Evolutionary conservation across 83 land plant genomes (phyloP), one percentile per base, ranked within the genome.

Genomic region (Picea mariana): DNA sequence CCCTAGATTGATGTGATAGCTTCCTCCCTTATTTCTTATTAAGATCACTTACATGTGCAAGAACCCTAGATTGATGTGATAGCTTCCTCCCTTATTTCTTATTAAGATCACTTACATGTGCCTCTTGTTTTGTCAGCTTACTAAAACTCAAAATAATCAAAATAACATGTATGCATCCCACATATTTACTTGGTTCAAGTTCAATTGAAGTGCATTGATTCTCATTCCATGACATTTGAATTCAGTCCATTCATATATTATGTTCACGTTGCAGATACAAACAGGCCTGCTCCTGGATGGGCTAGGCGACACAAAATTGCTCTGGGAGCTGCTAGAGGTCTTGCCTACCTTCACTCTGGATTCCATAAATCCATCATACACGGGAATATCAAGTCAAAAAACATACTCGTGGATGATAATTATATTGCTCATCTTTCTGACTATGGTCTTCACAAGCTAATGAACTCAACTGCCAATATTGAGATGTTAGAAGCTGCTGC

Each of bases 241-340:
- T 79, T 62, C n/a, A 47, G 24, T 73, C 21, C 23, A 76, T 76
- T 13, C 26, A 76, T 42, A 24, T 23, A 18, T 60, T 59, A 64
- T 59, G 65, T 59, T 66, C 34, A 20, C 34, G 21, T 49, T 21
- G 27, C 88, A 88, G 95, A 77, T 81, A 86, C 87, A 21, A 84
- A 81, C 26, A 55, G 69, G 34, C 84, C 77, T 42, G 61, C 85
- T 81, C 85, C 85, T 65, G 66, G 75, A 21, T 83, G 85, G 85
- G 85, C 85, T 24, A 83, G 83, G 67, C 47, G 84, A n/a, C 85
- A 83, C 84, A 83, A 83, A 67, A 83, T 83, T 66, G 85, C 85
- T 52, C 6, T 83, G 76, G 85, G 85, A 81, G 85, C 85, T 61
- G 85, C 85, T 9, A 81, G 85, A 81, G 85, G 85, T 62, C 63